Base-by-base conservation (phyloP, 2,329 filamentous ascomycete species). In the Davidsoniella australis region DNA sequence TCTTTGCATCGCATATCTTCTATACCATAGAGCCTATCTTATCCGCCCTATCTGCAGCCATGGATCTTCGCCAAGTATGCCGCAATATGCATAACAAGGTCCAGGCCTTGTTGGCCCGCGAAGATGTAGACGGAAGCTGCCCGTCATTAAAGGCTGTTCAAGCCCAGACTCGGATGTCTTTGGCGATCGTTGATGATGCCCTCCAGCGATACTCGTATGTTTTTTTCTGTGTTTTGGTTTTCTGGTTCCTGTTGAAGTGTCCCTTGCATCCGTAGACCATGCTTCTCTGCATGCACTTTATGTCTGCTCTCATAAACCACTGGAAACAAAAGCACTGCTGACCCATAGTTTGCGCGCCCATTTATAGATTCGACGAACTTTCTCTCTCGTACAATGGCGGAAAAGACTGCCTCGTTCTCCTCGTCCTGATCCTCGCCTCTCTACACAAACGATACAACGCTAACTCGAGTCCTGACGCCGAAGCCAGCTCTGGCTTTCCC, bases 361-460 rank as follows among this genome's bases (percentile, higher is more conserved):
- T 37, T 17, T n/a, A 37, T 33, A 46, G 49, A 18, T 54, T 58
- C 45, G 14, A 29, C 16, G n/a, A 42, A 24, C 24, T 49, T 44
- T 36, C 29, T 39, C 41, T 41, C 55, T 94, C 89, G 50, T 98
- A 95, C 67, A 98, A 98, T 59, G 91, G 91, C 60, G 91, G 91
- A 54, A 98, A 98, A 64, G 91, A 53, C 47, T 53, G 51, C 59
- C 81, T 96, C 16, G 88, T 96, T 48, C 78, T 96, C 16, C 72
- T 96, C 5, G 75, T 95, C 59, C 71, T 96, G 55, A 85, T 94
- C 60, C 79, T 96, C 56, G 80, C 82, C 54, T 72, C 68, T 56
- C 67, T 75, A 48, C 66, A 72, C 17, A 60, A 62, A 16, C 60
- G 60, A 53, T 61, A 61, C 49, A 36, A 55, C 42, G 44, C 58